These are phyloP conservation scores for Aspergillus calidoustus DNA, from an alignment of 2,329 filamentous ascomycete species.

Conservation along the genomic window DNA sequence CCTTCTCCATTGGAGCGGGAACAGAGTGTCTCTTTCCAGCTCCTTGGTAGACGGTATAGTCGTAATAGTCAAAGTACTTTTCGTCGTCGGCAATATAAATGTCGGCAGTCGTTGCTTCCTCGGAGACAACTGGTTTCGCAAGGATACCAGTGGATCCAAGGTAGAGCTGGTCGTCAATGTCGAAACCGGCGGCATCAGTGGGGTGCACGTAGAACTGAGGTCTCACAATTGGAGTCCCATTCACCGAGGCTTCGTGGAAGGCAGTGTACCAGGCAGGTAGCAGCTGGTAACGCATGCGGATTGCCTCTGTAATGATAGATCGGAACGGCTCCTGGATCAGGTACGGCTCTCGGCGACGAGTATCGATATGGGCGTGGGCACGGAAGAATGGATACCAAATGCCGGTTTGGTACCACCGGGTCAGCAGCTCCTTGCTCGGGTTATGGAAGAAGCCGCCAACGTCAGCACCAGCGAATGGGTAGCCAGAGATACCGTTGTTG, in stretches of 20 bases:
- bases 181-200: slow-evolving; percentile 81
- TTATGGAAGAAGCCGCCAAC: slow-evolving; percentile 99
- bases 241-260: slow-evolving; percentile 83
- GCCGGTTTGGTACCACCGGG: slow-evolving; percentile 95
- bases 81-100: slow-evolving; percentile 89
- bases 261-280: slow-evolving; percentile 96
- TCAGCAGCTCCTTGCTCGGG: slow-evolving; percentile 86
- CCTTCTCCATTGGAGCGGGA: slow-evolving; percentile 78
- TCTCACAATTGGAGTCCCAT: slow-evolving; percentile 83
- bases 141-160: slow-evolving; percentile 85
- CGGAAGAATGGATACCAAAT: slow-evolving; percentile 99
- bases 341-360: slow-evolving; percentile 92
- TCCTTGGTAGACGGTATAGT: slow-evolving; percentile 75
- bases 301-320: slow-evolving; percentile 81
- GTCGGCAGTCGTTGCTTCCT: slow-evolving; percentile 72
- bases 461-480: slow-evolving; percentile 92
- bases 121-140: slow-evolving; percentile 85
- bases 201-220: slow-evolving; percentile 95
- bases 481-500: slow-evolving; percentile 89
- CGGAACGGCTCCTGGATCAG: slow-evolving; percentile 83
- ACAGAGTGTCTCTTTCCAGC: slow-evolving; percentile 73
- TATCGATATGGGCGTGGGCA: slow-evolving; percentile 94
- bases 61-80: slow-evolving; percentile 94
- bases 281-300: slow-evolving; percentile 86
- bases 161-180: slow-evolving; percentile 91